Evolutionary conservation across 148 eudicot genomes (phyloP).

Genomic region (Cornus suecica): DNA sequence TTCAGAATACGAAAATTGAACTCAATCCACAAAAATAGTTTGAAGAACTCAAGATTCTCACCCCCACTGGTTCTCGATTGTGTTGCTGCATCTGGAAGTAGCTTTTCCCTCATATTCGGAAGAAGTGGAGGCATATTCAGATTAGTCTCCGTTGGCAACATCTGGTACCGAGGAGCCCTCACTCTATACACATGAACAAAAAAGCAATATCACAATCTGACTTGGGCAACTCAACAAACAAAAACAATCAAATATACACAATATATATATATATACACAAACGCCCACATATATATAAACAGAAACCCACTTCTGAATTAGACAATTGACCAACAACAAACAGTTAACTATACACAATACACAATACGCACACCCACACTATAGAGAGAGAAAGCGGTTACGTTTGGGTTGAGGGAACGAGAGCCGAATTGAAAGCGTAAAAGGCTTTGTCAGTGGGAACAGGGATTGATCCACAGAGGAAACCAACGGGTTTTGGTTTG

Average conservation of each 20-base stretch:
- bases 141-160: slow-evolving; percentile 90
- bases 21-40: not conserved
- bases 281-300: too few species aligned
- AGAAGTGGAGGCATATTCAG: slow-evolving; percentile 66
- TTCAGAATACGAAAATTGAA: not conserved
- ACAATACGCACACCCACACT: too few species aligned
- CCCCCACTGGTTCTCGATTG: slow-evolving; percentile 48
- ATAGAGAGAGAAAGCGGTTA: slow-evolving; percentile 19
- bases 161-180: slow-evolving; percentile 78
- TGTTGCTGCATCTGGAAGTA: slow-evolving; percentile 50
- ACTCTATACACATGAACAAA: slow-evolving; percentile 39
- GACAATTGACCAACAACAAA: too few species aligned
- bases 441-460: slow-evolving; percentile 73
- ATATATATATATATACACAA: not conserved
- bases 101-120: slow-evolving; percentile 48
- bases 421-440: slow-evolving; percentile 50
- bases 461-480: slow-evolving; percentile 90
- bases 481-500: slow-evolving; percentile 72
- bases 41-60: slow-evolving; percentile 9
- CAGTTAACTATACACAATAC: too few species aligned
- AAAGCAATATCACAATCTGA: not conserved
- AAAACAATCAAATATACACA: not conserved
- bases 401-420: slow-evolving; percentile 72
- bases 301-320: too few species aligned
- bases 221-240: not conserved